Evolutionary conservation across 352 stramenopile genomes (phyloP), one percentile per base, ranked within the genome.

Genomic region (Phytophthora idaei): DNA sequence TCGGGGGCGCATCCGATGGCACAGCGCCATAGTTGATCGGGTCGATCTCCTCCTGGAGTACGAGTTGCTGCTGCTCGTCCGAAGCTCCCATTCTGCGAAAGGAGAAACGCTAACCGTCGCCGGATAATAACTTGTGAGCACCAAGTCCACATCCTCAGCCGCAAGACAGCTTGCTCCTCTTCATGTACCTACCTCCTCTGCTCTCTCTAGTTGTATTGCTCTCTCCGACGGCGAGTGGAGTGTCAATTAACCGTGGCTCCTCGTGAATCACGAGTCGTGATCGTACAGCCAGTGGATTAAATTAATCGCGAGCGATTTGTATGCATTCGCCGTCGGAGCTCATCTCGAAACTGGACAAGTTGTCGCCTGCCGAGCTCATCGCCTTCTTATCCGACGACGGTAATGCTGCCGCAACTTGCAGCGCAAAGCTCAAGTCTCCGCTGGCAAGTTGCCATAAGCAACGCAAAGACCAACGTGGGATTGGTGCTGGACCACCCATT

Each of bases 311-410:
- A 50, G 29, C n/a, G 62, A 64, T 66, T 70, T 66, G 63, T 28
- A 0, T 11, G 7, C 32, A 28, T 45, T 6, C 47, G 39, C 37
- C 61, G 44, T 58, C 53, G 37, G 36, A 45, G 3, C 17, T 50
- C 36, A 37, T 11, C 15, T 51, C 21, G 9, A 47, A 69, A 57
- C 45, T 69, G 39, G 46, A 54, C 25, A 49, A 41, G 42, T 44
- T 46, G 21, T 25, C 5, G 28, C 21, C 42, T 9, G 36, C 12
- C 10, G 36, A 15, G 36, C 56, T 25, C 57, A 58, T 53, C 44
- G 53, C 34, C 32, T n/a, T n/a, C 34, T 67, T 71, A 7, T 68
- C 60, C 65, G 65, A 68, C 59, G 65, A 67, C 64, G 57, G 48
- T 37, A 32, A 61, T 34, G 49, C 49, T 51, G 41, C 36, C 36